phyloP scores from a whole-genome alignment of 331 rosid genomes.

The Pyrus hybrid region DNA sequence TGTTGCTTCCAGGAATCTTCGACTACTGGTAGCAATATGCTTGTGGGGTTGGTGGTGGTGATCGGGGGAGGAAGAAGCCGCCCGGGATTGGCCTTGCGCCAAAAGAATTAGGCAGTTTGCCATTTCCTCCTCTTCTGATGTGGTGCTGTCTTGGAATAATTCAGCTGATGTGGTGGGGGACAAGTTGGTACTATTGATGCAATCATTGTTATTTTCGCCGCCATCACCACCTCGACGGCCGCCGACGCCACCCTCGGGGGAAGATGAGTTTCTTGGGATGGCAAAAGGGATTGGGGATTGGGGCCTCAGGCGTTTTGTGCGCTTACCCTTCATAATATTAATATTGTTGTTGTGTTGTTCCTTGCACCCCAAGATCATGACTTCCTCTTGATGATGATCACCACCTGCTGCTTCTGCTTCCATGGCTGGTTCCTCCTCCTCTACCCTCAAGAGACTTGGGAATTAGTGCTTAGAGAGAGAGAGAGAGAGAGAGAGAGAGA shows the following conservation, averaged over 20 bases:
- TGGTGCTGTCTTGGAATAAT: constrained; percentile 20
- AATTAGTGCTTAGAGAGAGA: neutral
- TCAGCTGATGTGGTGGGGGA: constrained; percentile 37
- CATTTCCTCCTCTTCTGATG: constrained; percentile 82
- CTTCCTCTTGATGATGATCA: constrained; percentile 29
- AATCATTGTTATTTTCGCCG: neutral
- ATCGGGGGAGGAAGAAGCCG: neutral
- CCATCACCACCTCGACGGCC: neutral
- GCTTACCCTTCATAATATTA: constrained; percentile 60
- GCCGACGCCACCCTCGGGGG: constrained; percentile 2
- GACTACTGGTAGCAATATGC: constrained; percentile 33
- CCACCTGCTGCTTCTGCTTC: constrained; percentile 28
- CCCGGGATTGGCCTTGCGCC: constrained; percentile 65
- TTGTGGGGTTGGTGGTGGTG: constrained; percentile 10
- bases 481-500: constrained; percentile 1
- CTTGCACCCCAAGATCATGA: constrained; percentile 32
- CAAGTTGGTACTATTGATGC: neutral
- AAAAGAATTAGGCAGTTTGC: constrained; percentile 84
- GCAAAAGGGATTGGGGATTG: constrained; percentile 71
- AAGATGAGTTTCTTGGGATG: constrained; percentile 11
- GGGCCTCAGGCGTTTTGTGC: constrained; percentile 82
- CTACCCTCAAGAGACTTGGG: neutral
- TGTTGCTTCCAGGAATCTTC: constrained; percentile 42
- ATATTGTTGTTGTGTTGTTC: constrained; percentile 17
- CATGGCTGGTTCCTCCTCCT: constrained; percentile 35